Evolutionary conservation across 1,284 basidiomycete genomes (phyloP).

Genomic region (Moesziomyces sp.): DNA sequence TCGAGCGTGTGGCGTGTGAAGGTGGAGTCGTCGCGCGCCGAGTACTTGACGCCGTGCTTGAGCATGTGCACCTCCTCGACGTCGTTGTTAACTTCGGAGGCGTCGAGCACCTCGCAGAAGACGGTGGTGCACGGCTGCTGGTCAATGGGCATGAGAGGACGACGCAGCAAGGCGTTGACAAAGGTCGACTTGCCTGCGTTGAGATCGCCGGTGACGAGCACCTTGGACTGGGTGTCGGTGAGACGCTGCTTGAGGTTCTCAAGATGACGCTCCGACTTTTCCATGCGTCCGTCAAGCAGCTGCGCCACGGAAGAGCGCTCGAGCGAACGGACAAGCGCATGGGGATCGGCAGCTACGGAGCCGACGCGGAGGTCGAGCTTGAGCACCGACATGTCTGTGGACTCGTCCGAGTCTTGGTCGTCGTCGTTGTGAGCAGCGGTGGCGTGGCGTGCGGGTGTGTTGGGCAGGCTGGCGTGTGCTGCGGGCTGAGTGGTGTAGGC

Average conservation of each 20-base stretch:
- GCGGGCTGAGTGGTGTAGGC: slow-evolving; percentile 30
- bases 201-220: slow-evolving; percentile 97
- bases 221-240: slow-evolving; percentile 91
- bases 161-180: slow-evolving; percentile 88
- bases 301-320: slow-evolving; percentile 93
- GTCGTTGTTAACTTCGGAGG: slow-evolving; percentile 79
- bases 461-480: slow-evolving; percentile 41
- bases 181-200: slow-evolving; percentile 99
- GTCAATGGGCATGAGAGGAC: slow-evolving; percentile 88
- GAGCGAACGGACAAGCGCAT: slow-evolving; percentile 86
- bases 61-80: slow-evolving; percentile 81
- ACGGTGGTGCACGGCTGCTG: slow-evolving; percentile 98
- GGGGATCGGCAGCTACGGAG: slow-evolving; percentile 71
- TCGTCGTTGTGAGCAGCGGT: slow-evolving; percentile 6
- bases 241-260: slow-evolving; percentile 86
- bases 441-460: slow-evolving; percentile 31
- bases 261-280: slow-evolving; percentile 81
- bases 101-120: slow-evolving; percentile 97
- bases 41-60: slow-evolving; percentile 76
- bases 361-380: slow-evolving; percentile 93
- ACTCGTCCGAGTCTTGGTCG: slow-evolving; percentile 24
- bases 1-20: slow-evolving; percentile 78
- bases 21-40: slow-evolving; percentile 78
- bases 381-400: slow-evolving; percentile 72
- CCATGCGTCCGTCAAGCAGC: slow-evolving; percentile 86